phyloP scores from a whole-genome alignment of 192 early-diverging fungal genomes.

The Coemansia sp. region DNA sequence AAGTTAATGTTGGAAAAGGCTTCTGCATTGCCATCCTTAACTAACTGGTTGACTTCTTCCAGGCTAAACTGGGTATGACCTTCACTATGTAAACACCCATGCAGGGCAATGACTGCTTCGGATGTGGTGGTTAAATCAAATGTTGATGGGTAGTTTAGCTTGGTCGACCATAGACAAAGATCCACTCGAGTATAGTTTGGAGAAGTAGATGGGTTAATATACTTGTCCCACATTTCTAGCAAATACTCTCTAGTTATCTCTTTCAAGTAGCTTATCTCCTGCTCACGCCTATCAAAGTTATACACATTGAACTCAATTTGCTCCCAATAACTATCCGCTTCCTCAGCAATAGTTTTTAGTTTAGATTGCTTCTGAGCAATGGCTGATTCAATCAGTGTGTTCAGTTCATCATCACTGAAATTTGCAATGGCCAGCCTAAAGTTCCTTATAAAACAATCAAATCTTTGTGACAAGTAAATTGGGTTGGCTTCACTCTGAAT shows the following conservation, averaged over 20 bases:
- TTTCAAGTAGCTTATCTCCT: constrained; percentile 2
- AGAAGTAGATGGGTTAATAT: constrained; percentile 23
- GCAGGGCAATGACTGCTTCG: not conserved
- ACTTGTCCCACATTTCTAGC: constrained; percentile 28
- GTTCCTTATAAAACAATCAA: constrained; percentile 70
- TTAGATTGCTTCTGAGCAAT: constrained; percentile 58
- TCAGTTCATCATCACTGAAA: constrained; percentile 34
- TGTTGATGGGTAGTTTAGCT: too few relatives aligned
- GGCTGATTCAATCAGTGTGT: constrained; percentile 56
- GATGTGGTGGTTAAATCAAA: too few relatives aligned
- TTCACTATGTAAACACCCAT: not conserved
- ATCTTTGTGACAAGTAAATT: constrained; percentile 67
- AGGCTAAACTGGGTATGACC: too few relatives aligned
- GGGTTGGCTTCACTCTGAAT: constrained; percentile 82
- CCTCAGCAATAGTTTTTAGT: constrained; percentile 65
- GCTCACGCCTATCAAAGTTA: constrained; percentile 62
- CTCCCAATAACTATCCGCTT: constrained; percentile 58
- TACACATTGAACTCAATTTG: constrained; percentile 63
- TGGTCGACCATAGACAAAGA: constrained; percentile 13
- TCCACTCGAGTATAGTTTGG: constrained; percentile 28
- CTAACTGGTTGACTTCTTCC: too few relatives aligned
- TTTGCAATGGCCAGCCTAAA: constrained; percentile 21
- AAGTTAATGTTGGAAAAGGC: too few relatives aligned
- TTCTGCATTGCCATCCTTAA: too few relatives aligned
- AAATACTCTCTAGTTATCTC: constrained; percentile 18